These are phyloP conservation scores for Balamuthia mandrillaris DNA, from an alignment of 208 protist genomes.

Conservation along the genomic window DNA sequence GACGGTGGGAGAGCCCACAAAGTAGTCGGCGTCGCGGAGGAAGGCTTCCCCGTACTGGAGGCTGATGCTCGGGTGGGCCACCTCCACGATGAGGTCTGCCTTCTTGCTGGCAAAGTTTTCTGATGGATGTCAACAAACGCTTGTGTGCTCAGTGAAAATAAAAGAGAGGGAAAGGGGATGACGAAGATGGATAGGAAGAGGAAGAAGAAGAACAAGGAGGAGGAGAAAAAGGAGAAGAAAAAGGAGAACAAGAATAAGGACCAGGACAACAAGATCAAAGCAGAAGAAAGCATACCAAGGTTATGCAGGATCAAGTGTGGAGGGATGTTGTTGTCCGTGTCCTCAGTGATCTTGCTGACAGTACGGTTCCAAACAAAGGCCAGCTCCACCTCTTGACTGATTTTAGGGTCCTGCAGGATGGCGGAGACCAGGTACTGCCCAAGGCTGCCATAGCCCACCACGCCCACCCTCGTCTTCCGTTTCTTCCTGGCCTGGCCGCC, in stretches of 20 bases:
- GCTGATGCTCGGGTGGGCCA: conserved; percentile 46
- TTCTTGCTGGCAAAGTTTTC: neutral
- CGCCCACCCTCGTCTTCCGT: neutral
- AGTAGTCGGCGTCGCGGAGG: conserved; percentile 20
- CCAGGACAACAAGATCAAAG: neutral
- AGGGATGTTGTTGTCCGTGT: neutral
- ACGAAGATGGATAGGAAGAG: neutral
- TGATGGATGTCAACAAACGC: neutral
- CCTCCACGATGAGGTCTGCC: conserved; percentile 53
- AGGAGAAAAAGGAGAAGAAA: neutral
- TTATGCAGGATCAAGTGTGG: conserved; percentile 14
- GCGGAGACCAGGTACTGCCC: conserved; percentile 8
- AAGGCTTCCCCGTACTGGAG: conserved; percentile 30
- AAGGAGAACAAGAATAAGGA: neutral
- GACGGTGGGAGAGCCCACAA: conserved; percentile 48
- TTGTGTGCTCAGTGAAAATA: neutral
- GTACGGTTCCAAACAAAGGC: conserved; percentile 57
- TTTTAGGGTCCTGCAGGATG: neutral
- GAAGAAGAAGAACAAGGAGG: neutral
- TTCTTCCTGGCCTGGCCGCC: neutral
- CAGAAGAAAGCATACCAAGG: neutral
- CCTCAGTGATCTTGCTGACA: conserved; percentile 1
- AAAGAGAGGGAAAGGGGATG: neutral
- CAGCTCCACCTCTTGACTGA: conserved; percentile 26
- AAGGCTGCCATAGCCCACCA: conserved; percentile 26